phyloP scores from a whole-genome alignment of 257 asterid genomes.

The Craterostigma plantagineum region DNA sequence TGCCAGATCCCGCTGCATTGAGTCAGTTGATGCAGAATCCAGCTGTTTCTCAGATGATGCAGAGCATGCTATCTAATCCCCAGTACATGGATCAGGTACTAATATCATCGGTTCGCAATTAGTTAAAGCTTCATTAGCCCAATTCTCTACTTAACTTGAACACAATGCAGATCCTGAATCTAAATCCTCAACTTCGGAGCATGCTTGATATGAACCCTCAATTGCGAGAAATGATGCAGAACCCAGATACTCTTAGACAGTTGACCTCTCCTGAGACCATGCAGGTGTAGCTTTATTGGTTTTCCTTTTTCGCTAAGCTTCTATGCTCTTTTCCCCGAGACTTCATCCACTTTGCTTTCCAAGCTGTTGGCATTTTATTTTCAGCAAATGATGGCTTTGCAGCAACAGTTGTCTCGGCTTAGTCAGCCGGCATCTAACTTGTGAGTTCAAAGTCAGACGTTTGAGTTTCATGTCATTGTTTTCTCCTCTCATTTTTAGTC shows the following conservation, averaged over 20 bases:
- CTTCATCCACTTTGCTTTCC: conserved; percentile 2
- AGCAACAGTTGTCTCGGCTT: conserved; percentile 37
- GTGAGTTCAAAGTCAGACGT: conserved; percentile 43
- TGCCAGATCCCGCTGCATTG: conserved; percentile 19
- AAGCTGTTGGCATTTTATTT: conserved; percentile 5
- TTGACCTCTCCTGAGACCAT: conserved; percentile 32
- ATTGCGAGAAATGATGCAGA: conserved; percentile 48
- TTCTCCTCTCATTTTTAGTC: conserved; percentile 1
- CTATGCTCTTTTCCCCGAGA: background rate
- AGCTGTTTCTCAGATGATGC: conserved; percentile 40
- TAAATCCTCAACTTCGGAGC: conserved; percentile 25
- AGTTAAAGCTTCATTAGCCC: background rate
- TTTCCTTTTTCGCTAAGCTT: background rate
- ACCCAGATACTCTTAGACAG: conserved; percentile 35
- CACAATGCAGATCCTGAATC: conserved; percentile 22
- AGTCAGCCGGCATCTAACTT: conserved; percentile 27
- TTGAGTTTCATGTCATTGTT: no score
- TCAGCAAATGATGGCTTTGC: conserved; percentile 53
- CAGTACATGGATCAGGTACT: conserved; percentile 37
- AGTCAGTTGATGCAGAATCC: conserved; percentile 38
- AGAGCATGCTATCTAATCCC: conserved; percentile 35
- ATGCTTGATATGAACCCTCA: conserved; percentile 45
- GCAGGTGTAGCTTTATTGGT: conserved; percentile 20
- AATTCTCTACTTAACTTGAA: conserved; percentile 4
- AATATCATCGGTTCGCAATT: conserved; percentile 2